These are phyloP conservation scores for Blumeria graminis DNA, from an alignment of 2,329 filamentous ascomycete species.

Conservation along the genomic window DNA sequence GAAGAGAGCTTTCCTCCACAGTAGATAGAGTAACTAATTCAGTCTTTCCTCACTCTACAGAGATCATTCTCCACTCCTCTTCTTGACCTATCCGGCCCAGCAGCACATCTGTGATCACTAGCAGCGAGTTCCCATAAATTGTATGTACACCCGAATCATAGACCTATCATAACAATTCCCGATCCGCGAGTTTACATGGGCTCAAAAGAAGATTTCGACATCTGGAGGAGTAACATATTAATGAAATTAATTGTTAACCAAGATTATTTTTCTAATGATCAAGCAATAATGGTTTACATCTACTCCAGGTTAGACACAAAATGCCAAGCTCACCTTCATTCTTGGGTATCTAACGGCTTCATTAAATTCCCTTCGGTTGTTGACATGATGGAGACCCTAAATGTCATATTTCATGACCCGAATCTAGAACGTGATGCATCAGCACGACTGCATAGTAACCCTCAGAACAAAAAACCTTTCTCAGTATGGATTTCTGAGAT, in stretches of 20 bases:
- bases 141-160: no score
- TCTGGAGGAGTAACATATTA: not conserved
- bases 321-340: not conserved
- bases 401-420: not conserved
- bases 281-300: not conserved
- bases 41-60: no score
- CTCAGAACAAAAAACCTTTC: not conserved
- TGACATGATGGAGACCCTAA: not conserved
- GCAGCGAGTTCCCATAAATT: no score
- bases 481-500: not conserved
- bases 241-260: not conserved
- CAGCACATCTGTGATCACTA: no score
- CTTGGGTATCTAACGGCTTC: not conserved
- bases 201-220: slow-evolving; percentile 2
- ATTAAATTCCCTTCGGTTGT: not conserved
- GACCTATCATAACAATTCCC: no score
- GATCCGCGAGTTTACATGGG: not conserved
- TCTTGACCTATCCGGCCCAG: no score
- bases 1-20: no score
- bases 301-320: not conserved
- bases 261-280: not conserved
- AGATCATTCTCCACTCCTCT: no score
- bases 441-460: not conserved
- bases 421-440: not conserved
- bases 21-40: no score